A percentile compares a stretch with the other conserved stretches of the same genome.
Conservation (phyloP, 202 grass and related monocot species). For the Schoenoplectus triqueter region DNA sequence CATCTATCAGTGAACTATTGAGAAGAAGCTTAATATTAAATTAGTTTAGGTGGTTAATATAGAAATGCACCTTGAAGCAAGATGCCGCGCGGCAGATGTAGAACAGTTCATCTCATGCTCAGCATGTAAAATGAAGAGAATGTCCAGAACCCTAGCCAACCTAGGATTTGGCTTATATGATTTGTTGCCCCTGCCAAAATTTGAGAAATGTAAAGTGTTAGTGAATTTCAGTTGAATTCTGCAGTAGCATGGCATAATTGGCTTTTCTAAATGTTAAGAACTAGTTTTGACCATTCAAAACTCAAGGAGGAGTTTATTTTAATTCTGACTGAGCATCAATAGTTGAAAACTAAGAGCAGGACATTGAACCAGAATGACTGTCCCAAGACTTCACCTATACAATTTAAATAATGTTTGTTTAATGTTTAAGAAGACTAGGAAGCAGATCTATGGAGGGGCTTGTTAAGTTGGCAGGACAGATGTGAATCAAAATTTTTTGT, state of each 20-base stretch:
- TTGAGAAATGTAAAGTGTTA: slow-evolving; percentile 27
- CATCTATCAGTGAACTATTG: slow-evolving; percentile 31
- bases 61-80: slow-evolving; percentile 86
- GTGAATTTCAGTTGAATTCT: neutral
- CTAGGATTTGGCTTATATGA: slow-evolving; percentile 77
- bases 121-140: slow-evolving; percentile 98
- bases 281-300: neutral
- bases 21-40: slow-evolving; percentile 34
- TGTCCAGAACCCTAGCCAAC: slow-evolving; percentile 77
- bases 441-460: neutral
- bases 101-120: slow-evolving; percentile 99
- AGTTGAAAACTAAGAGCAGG: neutral
- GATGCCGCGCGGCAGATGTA: slow-evolving; percentile 88
- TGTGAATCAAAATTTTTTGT: neutral
- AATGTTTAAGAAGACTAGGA: neutral
- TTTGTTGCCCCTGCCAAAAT: slow-evolving; percentile 62
- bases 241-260: neutral
- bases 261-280: neutral
- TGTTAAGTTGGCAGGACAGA: slow-evolving; percentile 5
- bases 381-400: too few species aligned
- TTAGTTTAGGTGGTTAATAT: slow-evolving; percentile 22
- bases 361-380: neutral
- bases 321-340: neutral
- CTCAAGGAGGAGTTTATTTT: neutral
- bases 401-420: neutral